These are phyloP conservation scores for Geotrichum aggregatum DNA, from an alignment of 1,139 yeast genomes.

Conservation along the genomic window DNA sequence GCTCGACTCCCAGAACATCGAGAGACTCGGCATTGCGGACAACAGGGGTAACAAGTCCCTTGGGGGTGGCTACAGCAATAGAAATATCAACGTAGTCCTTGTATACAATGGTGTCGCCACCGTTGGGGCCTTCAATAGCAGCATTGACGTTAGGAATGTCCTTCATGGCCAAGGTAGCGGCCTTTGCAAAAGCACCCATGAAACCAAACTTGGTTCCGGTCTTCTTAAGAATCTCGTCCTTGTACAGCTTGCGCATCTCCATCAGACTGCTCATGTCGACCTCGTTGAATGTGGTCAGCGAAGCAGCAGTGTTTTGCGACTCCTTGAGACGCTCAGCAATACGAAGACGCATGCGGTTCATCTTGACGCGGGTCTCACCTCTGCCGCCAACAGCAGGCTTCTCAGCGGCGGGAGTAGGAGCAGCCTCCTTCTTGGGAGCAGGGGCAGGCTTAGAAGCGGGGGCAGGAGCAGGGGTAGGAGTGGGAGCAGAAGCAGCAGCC, in stretches of 20 bases:
- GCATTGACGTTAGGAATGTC: conserved; percentile 95
- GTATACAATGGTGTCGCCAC: conserved; percentile 87
- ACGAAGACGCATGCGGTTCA: conserved; percentile 99
- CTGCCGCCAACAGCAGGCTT: conserved; percentile 58
- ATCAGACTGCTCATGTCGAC: conserved; percentile 91
- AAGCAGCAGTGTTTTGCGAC: conserved; percentile 98
- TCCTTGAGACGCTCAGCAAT: conserved; percentile 99
- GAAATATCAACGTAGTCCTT: conserved; percentile 96
- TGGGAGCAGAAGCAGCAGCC: conserved; percentile 27
- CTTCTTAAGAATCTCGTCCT: conserved; percentile 92
- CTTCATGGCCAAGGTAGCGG: conserved; percentile 87
- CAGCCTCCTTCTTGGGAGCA: conserved; percentile 29
- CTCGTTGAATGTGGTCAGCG: conserved; percentile 95
- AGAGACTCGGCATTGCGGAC: conserved; percentile 95
- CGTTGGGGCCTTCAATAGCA: conserved; percentile 67
- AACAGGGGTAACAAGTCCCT: conserved; percentile 97
- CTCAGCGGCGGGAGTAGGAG: conserved; percentile 36
- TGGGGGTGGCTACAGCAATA: conserved; percentile 97
- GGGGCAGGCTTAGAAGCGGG: conserved; percentile 27
- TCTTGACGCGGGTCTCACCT: conserved; percentile 87
- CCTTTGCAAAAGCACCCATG: conserved; percentile 98
- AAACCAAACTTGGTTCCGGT: conserved; percentile 95
- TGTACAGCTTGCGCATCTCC: conserved; percentile 93
- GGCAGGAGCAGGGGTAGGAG: conserved; percentile 26
- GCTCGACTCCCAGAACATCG: conserved; percentile 82